Evolutionary conservation across 192 early-diverging fungal species (phyloP), one percentile per base, ranked within the genome.

Genomic region (Gaertneriomyces sp.): DNA sequence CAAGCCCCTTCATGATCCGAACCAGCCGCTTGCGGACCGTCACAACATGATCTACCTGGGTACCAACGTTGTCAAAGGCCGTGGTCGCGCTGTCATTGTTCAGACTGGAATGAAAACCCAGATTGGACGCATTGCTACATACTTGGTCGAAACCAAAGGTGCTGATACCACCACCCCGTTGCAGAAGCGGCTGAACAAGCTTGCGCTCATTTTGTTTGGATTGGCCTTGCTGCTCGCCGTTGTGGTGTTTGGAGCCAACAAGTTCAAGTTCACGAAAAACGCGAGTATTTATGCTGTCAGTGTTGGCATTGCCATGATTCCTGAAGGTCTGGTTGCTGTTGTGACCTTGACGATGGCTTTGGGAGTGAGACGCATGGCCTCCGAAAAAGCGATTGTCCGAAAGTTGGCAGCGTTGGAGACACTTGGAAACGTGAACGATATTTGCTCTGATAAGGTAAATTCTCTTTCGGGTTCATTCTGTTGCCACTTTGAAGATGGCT

Each of bases 241-340:
- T 17, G 14, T 77, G 51, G 76, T 78, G 7, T 72, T 79, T 42
- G 80, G 45, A 19, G 61, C 64, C 10, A 19, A 71, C 44, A 53
- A 58, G 11, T 76, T 76, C 50, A 82, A 87, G 42, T 81, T 93
- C 54, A 80, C 91, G 14, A 87, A 86, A 9, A 90, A 86, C 66
- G 92, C 91, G 77, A 91, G 88, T 12, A 56, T 49, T 42, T 88
- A 90, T 77, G 87, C 90, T 9, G 87, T 94, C 58, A 89, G 88
- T 5, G 85, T 93, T 50, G 82, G 88, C 16, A 89, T 94, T 5
- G 90, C 90, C 20, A 90, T 90, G 33, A 89, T 94, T 10, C 91
- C 93, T 42, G 93, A 92, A 71, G 93, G 93, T 58, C 73, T 94
- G 47, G 90, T 91, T 16, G 88, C 91, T 87, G 93, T 91, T 44